Base-by-base conservation (phyloP, 2,329 filamentous ascomycete species). In the Fusarium musae region DNA sequence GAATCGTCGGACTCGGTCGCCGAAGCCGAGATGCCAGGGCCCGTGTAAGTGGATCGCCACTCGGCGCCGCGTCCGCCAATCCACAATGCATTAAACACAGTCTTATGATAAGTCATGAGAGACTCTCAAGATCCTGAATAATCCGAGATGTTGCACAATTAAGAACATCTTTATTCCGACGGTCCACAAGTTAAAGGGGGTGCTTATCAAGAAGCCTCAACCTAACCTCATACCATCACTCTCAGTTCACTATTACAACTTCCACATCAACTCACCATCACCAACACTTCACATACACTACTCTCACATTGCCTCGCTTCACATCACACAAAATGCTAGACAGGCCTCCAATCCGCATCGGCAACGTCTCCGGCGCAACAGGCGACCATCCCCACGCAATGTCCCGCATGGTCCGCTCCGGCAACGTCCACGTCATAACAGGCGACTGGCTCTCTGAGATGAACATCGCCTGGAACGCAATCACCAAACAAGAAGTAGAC, bases 391-490 rank as follows among this genome's bases (percentile, higher is more conserved):
- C 80, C 1, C 77, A 80, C 43, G 80, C 80, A 30, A 81, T 81
- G 80, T 69, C 66, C 15, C 77, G 80, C 34, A 81, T 81, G 78
- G 73, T 80, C 11, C 72, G 74, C 37, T 76, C 78, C 7, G 79
- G 77, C 11, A 72, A 79, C 44, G 73, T 83, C 12, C 77, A 83
- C 54, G 81, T 83, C 47, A 83, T 84, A 37, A 82, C 80, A 3
- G 82, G 82, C 26, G 82, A 84, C 74, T 84, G 82, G 78, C 78
- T 84, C 50, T 83, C 82, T 15, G 82, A 84, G 70, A 84, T 85
- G 70, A 90, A 89, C 76, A 88, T 90, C 82, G 85, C 87, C 63
- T 82, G 69, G 79, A 77, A 80, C 70, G 75, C 79, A 59, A 84
- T 81, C 64, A 76, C 77, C 39, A 79, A 82, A 54, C 73, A 80